Base-by-base conservation (phyloP, 345 rosid genomes). In the Draba incana region DNA sequence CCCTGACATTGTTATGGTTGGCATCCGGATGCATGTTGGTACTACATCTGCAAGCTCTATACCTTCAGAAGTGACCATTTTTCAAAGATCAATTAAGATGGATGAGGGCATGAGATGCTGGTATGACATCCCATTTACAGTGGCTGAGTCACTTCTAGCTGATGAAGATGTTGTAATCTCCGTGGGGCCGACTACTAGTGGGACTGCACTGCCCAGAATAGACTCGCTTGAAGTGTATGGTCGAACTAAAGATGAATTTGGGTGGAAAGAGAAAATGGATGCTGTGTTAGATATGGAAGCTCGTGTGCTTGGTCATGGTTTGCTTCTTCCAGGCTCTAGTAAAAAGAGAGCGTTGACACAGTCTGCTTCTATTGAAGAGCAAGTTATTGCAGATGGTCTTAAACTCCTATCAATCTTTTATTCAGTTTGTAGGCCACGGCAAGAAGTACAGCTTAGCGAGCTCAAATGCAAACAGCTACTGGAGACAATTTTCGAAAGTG, bases 201-300 rank as follows among this genome's bases (percentile, higher is more conserved):
- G 93, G 76, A 83, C 91, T 66, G 76, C 85, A 53, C 62, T 85
- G 35, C 92, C 99, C 37, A 87, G 99, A 83, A 86, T 94, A 65
- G 99, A 94, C 33, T 83, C 82, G 7, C 98, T 94, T 75, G 99
- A 94, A 83, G 92, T 91, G 35, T 89, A 94, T 80, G 98, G 99
- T 38, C 92, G 92, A 53, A 88, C 92, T 75, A 94, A 94, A 82
- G 98, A 94, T 82, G 99, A 94, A 82, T 94, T 91, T 84, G 99
- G 99, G 55, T 94, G 99, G 99, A 94, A 94, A 80, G 99, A 94
- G 79, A 91, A 91, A 72, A 86, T 92, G 87, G 96, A 91, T 79
- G 87, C 82, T 59, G 86, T 89, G 44, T 68, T 93, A 80, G 98
- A 91, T 64, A 86, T 91, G 92, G 99, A 94, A 81, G 92, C 98